These are phyloP conservation scores for Rhizomucor pusillus DNA, from an alignment of 371 early-diverging fungal species.

Conservation along the genomic window DNA sequence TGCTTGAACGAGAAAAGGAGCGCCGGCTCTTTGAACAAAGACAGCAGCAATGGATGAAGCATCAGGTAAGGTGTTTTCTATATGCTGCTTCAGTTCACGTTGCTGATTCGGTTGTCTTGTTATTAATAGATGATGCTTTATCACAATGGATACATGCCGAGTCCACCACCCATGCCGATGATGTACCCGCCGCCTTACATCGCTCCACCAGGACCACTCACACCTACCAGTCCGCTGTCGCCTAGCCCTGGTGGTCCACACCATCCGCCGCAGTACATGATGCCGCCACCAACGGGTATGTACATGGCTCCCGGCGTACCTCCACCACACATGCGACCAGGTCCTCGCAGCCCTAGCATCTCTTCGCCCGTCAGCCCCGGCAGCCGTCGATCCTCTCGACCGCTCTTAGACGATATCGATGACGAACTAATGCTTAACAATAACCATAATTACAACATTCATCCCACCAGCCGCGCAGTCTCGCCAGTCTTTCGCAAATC, in stretches of 20 bases:
- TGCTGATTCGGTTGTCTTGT: slow-evolving; percentile 2
- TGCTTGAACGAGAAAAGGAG: slow-evolving; percentile 46
- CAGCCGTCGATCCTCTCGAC: slow-evolving; percentile 15
- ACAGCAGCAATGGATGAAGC: slow-evolving; percentile 45
- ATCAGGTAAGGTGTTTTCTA: slow-evolving; percentile 31
- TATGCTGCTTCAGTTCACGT: neutral
- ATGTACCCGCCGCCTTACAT: slow-evolving; percentile 22
- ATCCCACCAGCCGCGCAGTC: neutral
- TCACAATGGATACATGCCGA: slow-evolving; percentile 29
- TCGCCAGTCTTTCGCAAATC: neutral
- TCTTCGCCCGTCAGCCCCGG: slow-evolving; percentile 19
- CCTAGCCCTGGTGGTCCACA: slow-evolving; percentile 9
- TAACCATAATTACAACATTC: neutral
- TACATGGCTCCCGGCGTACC: slow-evolving; percentile 2
- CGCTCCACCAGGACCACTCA: slow-evolving; percentile 13
- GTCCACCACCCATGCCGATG: slow-evolving; percentile 19
- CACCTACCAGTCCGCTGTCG: slow-evolving; percentile 13
- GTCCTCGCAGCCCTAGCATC: slow-evolving; percentile 15
- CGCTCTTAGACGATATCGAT: slow-evolving; percentile 11
- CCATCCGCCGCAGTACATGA: slow-evolving; percentile 11
- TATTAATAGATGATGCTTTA: slow-evolving; percentile 39
- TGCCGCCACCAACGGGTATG: slow-evolving; percentile 3
- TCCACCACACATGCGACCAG: neutral
- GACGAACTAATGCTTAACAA: slow-evolving; percentile 4
- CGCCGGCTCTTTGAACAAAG: slow-evolving; percentile 45